Evolutionary conservation across 768 basidiomycete species (phyloP).

Genomic region (Strobilomyces dryophilus): DNA sequence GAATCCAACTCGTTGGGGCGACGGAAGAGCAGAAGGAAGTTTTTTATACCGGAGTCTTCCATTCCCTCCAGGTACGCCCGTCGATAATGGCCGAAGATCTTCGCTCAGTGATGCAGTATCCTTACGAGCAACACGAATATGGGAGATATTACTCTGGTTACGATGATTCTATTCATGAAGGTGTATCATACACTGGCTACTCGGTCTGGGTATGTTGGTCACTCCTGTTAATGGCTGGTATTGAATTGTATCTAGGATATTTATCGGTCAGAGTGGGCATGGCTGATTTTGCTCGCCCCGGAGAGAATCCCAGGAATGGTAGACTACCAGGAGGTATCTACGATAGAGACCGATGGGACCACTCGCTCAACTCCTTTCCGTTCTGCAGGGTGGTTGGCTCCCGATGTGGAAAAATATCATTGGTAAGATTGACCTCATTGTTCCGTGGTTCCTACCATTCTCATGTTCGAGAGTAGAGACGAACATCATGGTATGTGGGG

Average conservation of each 20-base stretch:
- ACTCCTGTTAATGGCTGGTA: not conserved
- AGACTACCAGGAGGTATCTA: slow-evolving; percentile 60
- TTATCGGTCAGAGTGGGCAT: slow-evolving; percentile 75
- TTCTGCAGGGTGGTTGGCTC: slow-evolving; percentile 64
- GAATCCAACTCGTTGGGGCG: slow-evolving; percentile 48
- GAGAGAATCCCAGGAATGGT: slow-evolving; percentile 76
- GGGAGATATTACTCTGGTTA: slow-evolving; percentile 75
- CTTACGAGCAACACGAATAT: slow-evolving; percentile 68
- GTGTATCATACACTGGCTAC: slow-evolving; percentile 75
- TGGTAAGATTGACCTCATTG: slow-evolving; percentile 31
- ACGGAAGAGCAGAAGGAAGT: slow-evolving; percentile 42
- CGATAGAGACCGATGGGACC: not conserved
- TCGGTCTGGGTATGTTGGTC: slow-evolving; percentile 61
- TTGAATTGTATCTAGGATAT: slow-evolving; percentile 53
- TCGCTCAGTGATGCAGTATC: slow-evolving; percentile 47
- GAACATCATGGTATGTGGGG: slow-evolving; percentile 72
- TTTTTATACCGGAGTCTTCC: slow-evolving; percentile 63
- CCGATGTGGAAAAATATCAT: slow-evolving; percentile 92
- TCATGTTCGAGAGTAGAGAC: slow-evolving; percentile 44
- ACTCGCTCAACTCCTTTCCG: slow-evolving; percentile 32
- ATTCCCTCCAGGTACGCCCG: slow-evolving; percentile 51
- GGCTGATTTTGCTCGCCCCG: slow-evolving; percentile 72
- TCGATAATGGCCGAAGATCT: not conserved
- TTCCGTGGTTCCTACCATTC: slow-evolving; percentile 28
- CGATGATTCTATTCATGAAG: slow-evolving; percentile 57